Conservation (phyloP, 257 asterid species). For the Rehmannia glutinosa region DNA sequence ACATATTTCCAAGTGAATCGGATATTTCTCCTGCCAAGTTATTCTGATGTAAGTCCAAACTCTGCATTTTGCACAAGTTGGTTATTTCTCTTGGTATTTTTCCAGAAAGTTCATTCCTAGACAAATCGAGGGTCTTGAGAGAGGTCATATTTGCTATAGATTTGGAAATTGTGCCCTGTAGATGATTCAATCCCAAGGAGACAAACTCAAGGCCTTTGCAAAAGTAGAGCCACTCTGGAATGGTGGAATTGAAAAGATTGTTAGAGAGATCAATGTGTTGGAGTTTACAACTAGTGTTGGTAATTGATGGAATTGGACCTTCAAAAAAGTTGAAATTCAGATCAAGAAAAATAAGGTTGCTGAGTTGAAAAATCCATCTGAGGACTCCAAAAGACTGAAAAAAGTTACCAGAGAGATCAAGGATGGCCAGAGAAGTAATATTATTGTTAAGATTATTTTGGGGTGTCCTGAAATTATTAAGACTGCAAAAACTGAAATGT, state of each 20-base stretch:
- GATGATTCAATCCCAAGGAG: too few relatives aligned
- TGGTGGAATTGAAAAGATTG: conserved; percentile 20
- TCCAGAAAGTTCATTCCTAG: not conserved
- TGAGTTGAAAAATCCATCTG: conserved; percentile 20
- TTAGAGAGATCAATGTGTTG: conserved; percentile 8
- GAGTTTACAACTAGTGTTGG: conserved; percentile 24
- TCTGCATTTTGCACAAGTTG: too few relatives aligned
- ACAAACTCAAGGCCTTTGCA: conserved; percentile 14
- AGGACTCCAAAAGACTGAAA: too few relatives aligned
- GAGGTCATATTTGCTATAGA: too few relatives aligned
- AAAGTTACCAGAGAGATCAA: too few relatives aligned
- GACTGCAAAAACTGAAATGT: not conserved
- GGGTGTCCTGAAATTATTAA: too few relatives aligned
- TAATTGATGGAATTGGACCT: conserved; percentile 16
- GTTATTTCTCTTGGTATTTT: conserved; percentile 1
- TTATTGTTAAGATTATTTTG: too few relatives aligned
- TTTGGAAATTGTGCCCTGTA: too few relatives aligned
- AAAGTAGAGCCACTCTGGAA: conserved; percentile 32
- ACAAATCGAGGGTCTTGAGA: not conserved
- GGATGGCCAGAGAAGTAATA: too few relatives aligned
- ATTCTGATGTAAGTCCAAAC: too few relatives aligned
- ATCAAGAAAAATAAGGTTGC: conserved; percentile 17
- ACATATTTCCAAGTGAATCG: too few relatives aligned
- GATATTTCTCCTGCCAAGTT: too few relatives aligned
- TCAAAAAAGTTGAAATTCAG: not conserved